Percentiles rank a stretch among this genome's conserved stretches.
These are phyloP conservation scores for Colletotrichum simmondsii DNA, from an alignment of 2,329 filamentous ascomycete species.

Conservation along the genomic window DNA sequence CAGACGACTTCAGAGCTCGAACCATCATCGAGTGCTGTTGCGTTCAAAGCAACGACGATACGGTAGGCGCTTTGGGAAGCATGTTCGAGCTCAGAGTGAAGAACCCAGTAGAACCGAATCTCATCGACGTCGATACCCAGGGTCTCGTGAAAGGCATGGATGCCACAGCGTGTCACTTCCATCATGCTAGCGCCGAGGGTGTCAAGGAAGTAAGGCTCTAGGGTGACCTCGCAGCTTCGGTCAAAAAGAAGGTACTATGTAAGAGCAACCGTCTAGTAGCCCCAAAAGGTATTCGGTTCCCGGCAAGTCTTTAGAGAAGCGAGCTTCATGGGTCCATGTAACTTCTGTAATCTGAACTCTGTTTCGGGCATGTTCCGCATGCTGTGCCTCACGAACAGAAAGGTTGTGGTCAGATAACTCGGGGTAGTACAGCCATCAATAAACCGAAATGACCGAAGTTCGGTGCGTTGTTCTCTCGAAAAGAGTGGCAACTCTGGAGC, in stretches of 20 bases:
- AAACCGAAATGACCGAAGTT: slow-evolving; percentile 22
- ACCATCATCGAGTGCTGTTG: not conserved
- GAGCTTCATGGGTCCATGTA: not conserved
- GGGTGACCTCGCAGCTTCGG: not conserved
- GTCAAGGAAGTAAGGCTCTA: not conserved
- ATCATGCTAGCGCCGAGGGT: slow-evolving; percentile 36
- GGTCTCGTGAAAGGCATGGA: slow-evolving; percentile 51
- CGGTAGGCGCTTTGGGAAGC: slow-evolving; percentile 45
- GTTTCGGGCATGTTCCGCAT: not conserved
- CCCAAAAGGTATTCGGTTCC: too few species aligned
- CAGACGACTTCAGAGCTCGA: slow-evolving; percentile 21
- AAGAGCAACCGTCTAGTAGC: too few species aligned
- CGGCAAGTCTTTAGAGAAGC: not conserved
- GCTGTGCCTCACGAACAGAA: too few species aligned
- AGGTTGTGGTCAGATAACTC: not conserved
- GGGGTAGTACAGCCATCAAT: not conserved
- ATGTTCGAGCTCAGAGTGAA: slow-evolving; percentile 43
- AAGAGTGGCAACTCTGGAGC: not conserved
- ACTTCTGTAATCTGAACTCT: not conserved
- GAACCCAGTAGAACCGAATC: slow-evolving; percentile 47
- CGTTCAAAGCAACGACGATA: slow-evolving; percentile 21
- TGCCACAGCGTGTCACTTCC: slow-evolving; percentile 46
- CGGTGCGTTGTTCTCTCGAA: slow-evolving; percentile 15
- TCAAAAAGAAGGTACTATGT: too few species aligned
- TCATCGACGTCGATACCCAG: slow-evolving; percentile 51